A percentile compares a stretch with the other conserved stretches of the same genome.
phyloP scores from a whole-genome alignment of 176 grass and related monocot genomes.

The Carex kokanica region DNA sequence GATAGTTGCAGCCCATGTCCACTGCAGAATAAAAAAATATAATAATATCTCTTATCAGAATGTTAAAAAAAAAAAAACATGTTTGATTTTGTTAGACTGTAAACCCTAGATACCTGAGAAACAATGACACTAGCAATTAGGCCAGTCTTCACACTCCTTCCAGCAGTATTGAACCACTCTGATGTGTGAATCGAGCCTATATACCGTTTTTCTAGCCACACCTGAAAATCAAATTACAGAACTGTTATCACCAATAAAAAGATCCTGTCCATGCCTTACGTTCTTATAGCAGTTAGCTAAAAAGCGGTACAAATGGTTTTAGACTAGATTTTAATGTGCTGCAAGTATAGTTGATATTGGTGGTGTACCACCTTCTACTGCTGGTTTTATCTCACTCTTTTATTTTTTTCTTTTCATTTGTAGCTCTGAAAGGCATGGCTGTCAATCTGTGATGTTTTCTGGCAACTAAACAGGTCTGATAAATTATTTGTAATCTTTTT shows the following conservation, averaged over 20 bases:
- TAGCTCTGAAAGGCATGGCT: background rate
- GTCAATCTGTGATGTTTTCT: background rate
- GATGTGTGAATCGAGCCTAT: conserved; percentile 57
- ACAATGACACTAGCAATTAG: conserved; percentile 81
- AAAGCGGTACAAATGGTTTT: background rate
- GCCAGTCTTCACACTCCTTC: conserved; percentile 69
- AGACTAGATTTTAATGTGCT: background rate
- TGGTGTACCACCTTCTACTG: background rate
- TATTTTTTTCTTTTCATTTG: background rate
- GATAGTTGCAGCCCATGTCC: conserved; percentile 79
- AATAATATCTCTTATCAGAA: background rate
- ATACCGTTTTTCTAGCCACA: conserved; percentile 72
- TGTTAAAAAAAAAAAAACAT: background rate
- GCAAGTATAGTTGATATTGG: background rate
- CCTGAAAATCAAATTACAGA: conserved; percentile 29
- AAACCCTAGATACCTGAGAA: conserved; percentile 43
- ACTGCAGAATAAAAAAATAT: conserved; percentile 24
- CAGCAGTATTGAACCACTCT: conserved; percentile 81
- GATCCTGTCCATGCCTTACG: background rate
- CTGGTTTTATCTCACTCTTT: background rate
- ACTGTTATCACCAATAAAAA: background rate
- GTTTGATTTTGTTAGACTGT: background rate
- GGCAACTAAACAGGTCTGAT: background rate
- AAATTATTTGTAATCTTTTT: background rate
- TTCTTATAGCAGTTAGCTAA: background rate